A percentile compares a stretch with the other conserved stretches of the same genome.
Evolutionary conservation across 208 protist species (phyloP).

Genomic region (Crithidia fasciculata): DNA sequence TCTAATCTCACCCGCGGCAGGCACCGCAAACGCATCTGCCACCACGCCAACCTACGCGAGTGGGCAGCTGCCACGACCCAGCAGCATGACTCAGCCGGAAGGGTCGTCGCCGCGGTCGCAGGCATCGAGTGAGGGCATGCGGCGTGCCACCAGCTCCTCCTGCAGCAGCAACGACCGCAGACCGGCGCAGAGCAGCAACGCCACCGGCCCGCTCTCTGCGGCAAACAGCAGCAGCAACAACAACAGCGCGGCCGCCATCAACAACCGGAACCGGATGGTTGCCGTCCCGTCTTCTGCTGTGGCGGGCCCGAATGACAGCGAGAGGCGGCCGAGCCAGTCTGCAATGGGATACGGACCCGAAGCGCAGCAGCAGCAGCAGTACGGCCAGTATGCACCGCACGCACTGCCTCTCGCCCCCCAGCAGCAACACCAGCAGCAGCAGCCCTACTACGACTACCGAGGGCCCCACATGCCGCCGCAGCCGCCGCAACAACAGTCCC

Average conservation of each 20-base stretch:
- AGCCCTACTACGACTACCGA: constrained; percentile 21
- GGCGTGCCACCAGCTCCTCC: constrained; percentile 8
- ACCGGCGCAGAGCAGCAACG: neutral
- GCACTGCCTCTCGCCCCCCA: neutral
- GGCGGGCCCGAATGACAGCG: neutral
- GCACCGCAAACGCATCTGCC: neutral
- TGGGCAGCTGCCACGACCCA: neutral
- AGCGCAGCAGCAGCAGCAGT: constrained; percentile 15
- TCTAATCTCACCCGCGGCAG: neutral
- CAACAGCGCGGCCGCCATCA: neutral
- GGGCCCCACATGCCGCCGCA: constrained; percentile 3
- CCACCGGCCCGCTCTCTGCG: neutral
- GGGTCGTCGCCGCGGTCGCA: neutral
- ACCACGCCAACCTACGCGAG: neutral
- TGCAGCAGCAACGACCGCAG: constrained; percentile 3
- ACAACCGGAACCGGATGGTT: neutral
- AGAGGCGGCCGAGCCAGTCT: neutral
- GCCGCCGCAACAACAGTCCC: constrained; percentile 7
- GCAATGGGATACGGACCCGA: neutral
- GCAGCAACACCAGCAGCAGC: constrained; percentile 10
- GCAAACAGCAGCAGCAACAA: neutral
- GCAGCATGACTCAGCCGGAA: neutral
- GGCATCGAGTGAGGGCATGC: neutral
- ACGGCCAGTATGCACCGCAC: constrained; percentile 11
- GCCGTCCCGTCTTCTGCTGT: constrained; percentile 4